Percentiles rank a stretch among this genome's conserved stretches.
phyloP scores from a whole-genome alignment of 2,329 filamentous ascomycete species.

The Trichocomaceae sp. region DNA sequence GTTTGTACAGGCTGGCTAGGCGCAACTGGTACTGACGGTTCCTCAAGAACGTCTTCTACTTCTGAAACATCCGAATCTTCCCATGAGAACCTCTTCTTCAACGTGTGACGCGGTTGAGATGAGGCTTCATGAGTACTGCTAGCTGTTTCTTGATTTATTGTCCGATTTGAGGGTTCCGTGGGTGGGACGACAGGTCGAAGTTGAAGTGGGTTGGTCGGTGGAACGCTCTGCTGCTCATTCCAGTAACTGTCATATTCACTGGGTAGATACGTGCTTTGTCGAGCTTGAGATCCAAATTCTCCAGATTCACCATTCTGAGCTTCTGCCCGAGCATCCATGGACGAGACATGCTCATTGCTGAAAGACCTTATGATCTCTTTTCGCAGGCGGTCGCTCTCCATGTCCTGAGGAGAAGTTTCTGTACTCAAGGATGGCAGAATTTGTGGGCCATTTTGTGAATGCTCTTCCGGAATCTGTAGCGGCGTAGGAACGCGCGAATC shows the following conservation, averaged over 20 bases:
- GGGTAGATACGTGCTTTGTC: slow-evolving; percentile 26
- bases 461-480: slow-evolving; percentile 25
- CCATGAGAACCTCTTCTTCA: slow-evolving; percentile 41
- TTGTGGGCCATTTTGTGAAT: slow-evolving; percentile 24
- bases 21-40: neutral
- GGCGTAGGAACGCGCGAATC: slow-evolving; percentile 23
- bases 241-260: slow-evolving; percentile 35
- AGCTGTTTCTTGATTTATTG: slow-evolving; percentile 17
- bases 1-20: slow-evolving; percentile 2
- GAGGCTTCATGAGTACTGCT: slow-evolving; percentile 14
- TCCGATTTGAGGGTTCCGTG: slow-evolving; percentile 17
- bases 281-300: slow-evolving; percentile 3
- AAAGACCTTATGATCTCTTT: slow-evolving; percentile 45
- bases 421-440: slow-evolving; percentile 29
- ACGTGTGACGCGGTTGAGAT: slow-evolving; percentile 18
- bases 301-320: neutral
- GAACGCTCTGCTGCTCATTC: slow-evolving; percentile 22
- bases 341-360: slow-evolving; percentile 27
- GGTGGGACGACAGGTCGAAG: slow-evolving; percentile 15
- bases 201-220: slow-evolving; percentile 15
- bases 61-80: slow-evolving; percentile 24
- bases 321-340: neutral
- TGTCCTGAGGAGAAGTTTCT: slow-evolving; percentile 31
- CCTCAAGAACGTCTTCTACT: slow-evolving; percentile 11
- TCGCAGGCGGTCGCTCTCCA: slow-evolving; percentile 40